Evolutionary conservation across 345 rosid species (phyloP), one percentile per base, ranked within the genome.

Genomic region (Microcos paniculata): DNA sequence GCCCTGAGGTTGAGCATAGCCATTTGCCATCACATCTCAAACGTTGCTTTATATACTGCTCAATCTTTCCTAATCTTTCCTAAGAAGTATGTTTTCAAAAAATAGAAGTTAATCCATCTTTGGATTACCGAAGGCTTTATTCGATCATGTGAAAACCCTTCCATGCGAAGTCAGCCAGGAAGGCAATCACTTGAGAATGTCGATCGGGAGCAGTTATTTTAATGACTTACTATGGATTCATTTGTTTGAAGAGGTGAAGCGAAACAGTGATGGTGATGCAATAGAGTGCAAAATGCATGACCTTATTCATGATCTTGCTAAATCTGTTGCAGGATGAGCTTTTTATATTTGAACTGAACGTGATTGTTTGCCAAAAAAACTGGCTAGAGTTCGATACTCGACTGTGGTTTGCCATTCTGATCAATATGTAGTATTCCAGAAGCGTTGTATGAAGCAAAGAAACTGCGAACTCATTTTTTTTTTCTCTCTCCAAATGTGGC

Each of bases 271-370:
- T 30, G 73, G 23, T 8, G 59, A 28, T 46, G 42, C 10, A 4
- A 8, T 0, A 33, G 45, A 26, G 1, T 79, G 70, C 53, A 77
- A 74, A 33, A 70, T 84, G 83, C 83, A 84, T 74, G 78, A 75
- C 69, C 77, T 80, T 16, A 76, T 80, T 23, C 80, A 78, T 15
- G 80, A 84, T 73, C 82, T 83, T 26, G 84, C 77, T 1, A 56
- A 26, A 49, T 70, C 64, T 52, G 48, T 81, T 64, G 71, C 31
- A 31, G 70, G 77, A 40, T 51, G 81, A 80, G 57, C 74, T 3
- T 51, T 23, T 66, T 31, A 26, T 38, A 67, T 28, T 80, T 52
- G 77, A 76, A 55, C 8, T n/a, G n/a, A n/a, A n/a, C n/a, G 21
- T 56, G 68, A 51, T 14, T 35, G 21, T 38, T 8, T 49, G 48